phyloP scores from a whole-genome alignment of 2,329 filamentous ascomycete species.

The Monosporascus sp. region DNA sequence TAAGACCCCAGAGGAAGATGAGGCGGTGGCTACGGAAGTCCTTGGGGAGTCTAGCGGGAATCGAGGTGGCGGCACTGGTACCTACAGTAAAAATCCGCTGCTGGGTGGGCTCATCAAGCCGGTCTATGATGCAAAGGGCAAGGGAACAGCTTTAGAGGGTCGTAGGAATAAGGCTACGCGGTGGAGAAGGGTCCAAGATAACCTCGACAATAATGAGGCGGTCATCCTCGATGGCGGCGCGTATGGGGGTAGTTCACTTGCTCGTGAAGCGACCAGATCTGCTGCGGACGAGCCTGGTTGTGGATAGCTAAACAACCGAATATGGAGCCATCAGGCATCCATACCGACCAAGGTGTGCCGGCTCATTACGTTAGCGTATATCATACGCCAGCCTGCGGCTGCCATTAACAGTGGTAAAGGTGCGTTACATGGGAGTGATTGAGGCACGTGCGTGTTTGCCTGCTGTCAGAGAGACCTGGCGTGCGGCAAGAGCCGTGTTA shows the following conservation, averaged over 20 bases:
- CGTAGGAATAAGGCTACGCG: slow-evolving; percentile 37
- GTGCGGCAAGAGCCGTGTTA: no score
- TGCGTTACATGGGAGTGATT: no score
- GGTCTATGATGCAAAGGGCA: slow-evolving; percentile 49
- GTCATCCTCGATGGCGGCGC: slow-evolving; percentile 54
- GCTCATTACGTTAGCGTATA: no score
- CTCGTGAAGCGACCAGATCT: slow-evolving; percentile 5
- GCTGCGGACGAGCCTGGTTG: slow-evolving; percentile 34
- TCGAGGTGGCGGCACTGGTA: slow-evolving; percentile 40
- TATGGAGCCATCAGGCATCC: no score
- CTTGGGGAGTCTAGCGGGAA: slow-evolving; percentile 31
- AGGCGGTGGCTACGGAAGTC: slow-evolving; percentile 8
- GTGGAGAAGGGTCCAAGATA: slow-evolving; percentile 58
- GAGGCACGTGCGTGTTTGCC: no score
- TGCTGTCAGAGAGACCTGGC: no score
- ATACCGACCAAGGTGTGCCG: no score
- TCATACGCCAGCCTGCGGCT: no score
- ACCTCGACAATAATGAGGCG: slow-evolving; percentile 51
- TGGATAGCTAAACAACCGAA: slow-evolving; percentile 17
- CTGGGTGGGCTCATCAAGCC: slow-evolving; percentile 61
- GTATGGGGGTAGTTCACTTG: slow-evolving; percentile 31
- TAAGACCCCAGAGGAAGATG: slow-evolving; percentile 43
- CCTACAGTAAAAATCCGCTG: slow-evolving; percentile 65
- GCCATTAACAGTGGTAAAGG: no score
- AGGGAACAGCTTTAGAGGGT: slow-evolving; percentile 38